Evolutionary conservation across 2,329 filamentous ascomycete genomes (phyloP), one percentile per base, ranked within the genome.

Genomic region (Xylariales sp.): DNA sequence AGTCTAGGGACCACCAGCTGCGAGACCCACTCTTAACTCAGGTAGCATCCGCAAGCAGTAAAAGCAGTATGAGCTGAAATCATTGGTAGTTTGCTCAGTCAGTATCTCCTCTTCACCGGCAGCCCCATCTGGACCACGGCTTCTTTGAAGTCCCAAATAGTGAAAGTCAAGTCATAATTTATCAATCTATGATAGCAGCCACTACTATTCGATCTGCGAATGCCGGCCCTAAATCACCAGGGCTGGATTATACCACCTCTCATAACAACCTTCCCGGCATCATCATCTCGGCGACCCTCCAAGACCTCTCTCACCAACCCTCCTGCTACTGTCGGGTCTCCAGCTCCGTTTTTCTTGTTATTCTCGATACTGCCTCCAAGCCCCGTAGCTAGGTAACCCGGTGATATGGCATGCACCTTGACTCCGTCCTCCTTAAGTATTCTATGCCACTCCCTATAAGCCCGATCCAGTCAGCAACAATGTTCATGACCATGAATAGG

Each of bases 331-430:
- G 50, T 39, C 2, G 54, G 52, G 16, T 56, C 53, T 18, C 29
- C 42, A 4, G 44, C 51, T n/a, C 49, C 49, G 23, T 39, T 28
- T 13, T 35, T 33, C 27, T 42, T 45, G 25, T 53, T 42, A 5
- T 43, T 33, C 5, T 48, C 40, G 5, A 44, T 37, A 3, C 43
- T 40, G 6, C 56, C 62, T 2, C 61, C 66, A 1, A 76, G 44
- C 1, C 61, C 60, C 0, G 72, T 77, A 0, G 66, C 70, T 29
- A 76, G 47, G 32, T 66, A 62, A 0, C 72, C 74, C 0, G 72
- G 73, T 5, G 60, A 65, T n/a, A 76, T 51, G 20, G 51, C 49
- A 56, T 61, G 76, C 0, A 70, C 65, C 49, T 70, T 73, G 5
- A 76, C 30, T 6, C 30, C 30, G 16, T 33, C 30, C 30, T 33